Percentiles rank a stretch among this genome's conserved stretches.
Conservation (phyloP, 2,329 filamentous ascomycete genomes). For the Arthrobotrys iridis region DNA sequence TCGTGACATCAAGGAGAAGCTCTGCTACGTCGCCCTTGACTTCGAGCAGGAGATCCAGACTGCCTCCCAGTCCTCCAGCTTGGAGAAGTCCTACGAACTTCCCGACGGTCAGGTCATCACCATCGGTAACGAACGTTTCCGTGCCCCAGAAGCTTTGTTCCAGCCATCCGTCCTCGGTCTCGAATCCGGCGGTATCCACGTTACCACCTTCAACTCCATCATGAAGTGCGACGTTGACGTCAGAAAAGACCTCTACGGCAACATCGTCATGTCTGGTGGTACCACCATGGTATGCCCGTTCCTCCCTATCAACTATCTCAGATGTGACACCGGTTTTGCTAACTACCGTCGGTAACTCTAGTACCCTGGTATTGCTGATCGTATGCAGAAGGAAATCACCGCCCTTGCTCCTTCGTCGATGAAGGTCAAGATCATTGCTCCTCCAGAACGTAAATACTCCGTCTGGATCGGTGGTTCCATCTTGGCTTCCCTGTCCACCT, state of each 20-base stretch:
- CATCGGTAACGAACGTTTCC: conserved; percentile 99
- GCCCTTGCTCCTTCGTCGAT: conserved; percentile 98
- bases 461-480: conserved; percentile 99
- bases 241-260: conserved; percentile 99
- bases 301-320: background rate
- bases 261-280: conserved; percentile 99
- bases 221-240: conserved; percentile 99
- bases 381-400: conserved; percentile 99
- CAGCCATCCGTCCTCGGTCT: conserved; percentile 98
- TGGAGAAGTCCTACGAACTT: conserved; percentile 99
- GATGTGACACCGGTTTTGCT: conserved; percentile 2
- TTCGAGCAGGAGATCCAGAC: conserved; percentile 99
- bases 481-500: conserved; percentile 97
- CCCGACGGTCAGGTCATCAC: conserved; percentile 99
- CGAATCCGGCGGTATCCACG: conserved; percentile 98
- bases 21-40: conserved; percentile 99
- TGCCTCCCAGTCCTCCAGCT: conserved; percentile 95
- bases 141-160: conserved; percentile 99
- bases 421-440: conserved; percentile 99
- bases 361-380: conserved; percentile 99
- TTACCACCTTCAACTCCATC: conserved; percentile 99
- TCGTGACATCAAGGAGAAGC: conserved; percentile 99
- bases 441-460: conserved; percentile 99
- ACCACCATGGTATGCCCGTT: conserved; percentile 73
- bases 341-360: conserved; percentile 62